phyloP scores from a whole-genome alignment of 352 stramenopile genomes.

The Phytophthora melonis region DNA sequence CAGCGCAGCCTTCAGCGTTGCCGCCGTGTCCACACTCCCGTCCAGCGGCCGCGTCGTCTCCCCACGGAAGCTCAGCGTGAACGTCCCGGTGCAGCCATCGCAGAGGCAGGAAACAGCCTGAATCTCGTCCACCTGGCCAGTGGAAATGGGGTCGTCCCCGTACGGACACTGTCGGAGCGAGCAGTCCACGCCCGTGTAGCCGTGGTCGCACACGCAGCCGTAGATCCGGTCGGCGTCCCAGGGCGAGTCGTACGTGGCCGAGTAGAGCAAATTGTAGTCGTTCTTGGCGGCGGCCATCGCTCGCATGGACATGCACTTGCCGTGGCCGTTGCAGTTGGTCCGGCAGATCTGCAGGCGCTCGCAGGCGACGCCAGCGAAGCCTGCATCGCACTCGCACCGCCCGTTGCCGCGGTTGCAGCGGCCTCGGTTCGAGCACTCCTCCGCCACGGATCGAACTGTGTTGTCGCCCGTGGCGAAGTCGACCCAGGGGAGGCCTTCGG shows the following conservation, averaged over 20 bases:
- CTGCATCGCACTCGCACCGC: slow-evolving; percentile 80
- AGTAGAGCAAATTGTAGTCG: slow-evolving; percentile 72
- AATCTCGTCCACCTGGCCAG: slow-evolving; percentile 78
- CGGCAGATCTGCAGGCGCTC: slow-evolving; percentile 74
- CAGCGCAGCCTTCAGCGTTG: slow-evolving; percentile 59
- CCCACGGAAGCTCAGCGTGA: slow-evolving; percentile 71
- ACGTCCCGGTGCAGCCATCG: slow-evolving; percentile 62
- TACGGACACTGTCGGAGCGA: slow-evolving; percentile 82
- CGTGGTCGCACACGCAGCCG: slow-evolving; percentile 90
- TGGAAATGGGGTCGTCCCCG: slow-evolving; percentile 88
- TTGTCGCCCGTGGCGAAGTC: slow-evolving; percentile 57
- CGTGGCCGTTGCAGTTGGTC: slow-evolving; percentile 90
- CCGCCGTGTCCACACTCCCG: slow-evolving; percentile 48
- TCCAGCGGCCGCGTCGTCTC: slow-evolving; percentile 57
- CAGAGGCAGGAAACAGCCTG: slow-evolving; percentile 81
- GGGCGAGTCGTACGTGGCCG: slow-evolving; percentile 56
- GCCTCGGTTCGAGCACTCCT: slow-evolving; percentile 82
- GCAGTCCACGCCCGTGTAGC: slow-evolving; percentile 91
- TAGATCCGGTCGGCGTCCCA: slow-evolving; percentile 91
- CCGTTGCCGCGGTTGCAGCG: slow-evolving; percentile 80
- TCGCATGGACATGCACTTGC: slow-evolving; percentile 86
- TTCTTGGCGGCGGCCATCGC: slow-evolving; percentile 58
- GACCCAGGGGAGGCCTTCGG: slow-evolving; percentile 71
- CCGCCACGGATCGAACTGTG: slow-evolving; percentile 45
- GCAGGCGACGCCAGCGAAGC: slow-evolving; percentile 78